Evolutionary conservation across 176 grass and related monocot genomes (phyloP), one percentile per base, ranked within the genome.

Genomic region (Rhynchospora tenuis): DNA sequence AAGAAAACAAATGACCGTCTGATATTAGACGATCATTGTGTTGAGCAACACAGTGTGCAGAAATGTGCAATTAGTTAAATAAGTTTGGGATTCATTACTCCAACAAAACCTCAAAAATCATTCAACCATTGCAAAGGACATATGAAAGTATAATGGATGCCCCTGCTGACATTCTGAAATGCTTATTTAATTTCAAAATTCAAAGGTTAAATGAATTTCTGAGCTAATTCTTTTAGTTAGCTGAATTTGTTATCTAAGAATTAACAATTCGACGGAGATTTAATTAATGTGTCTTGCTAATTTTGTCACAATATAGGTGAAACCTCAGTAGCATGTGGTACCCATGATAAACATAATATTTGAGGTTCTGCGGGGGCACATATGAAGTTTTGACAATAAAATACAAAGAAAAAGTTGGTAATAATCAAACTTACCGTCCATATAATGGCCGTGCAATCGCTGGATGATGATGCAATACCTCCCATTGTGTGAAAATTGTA

Each of bases 401-500:
- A 15, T 44, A 46, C 17, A 64, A 51, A 66, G 9, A 11, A 81
- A 64, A 33, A 62, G 24, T 63, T 64, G 80, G 43, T 15, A 68
- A 59, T 45, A 56, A 52, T 60, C 48, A 65, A 82, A 19, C 66
- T 80, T 95, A 99, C 96, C 86, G 80, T 87, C 96, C 96, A 99
- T 89, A 99, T 89, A 80, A 99, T 99, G 64, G 93, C 91, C 1
- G 96, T 99, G 85, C 87, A 95, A 92, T 99, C 96, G 77, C 89
- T 85, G 55, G 96, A 99, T 54, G 96, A 95, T 73, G 96, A 91
- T 86, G 91, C 96, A 55, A 99, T 93, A 99, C 27, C 87, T 90
- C 75, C 96, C 96, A 85, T 93, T 91, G 87, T 95, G 88, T 83
- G 96, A 99, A 75, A 99, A 99, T 91, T 89, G 94, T 89, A 95